These are phyloP conservation scores for Macadamia integrifolia DNA, from an alignment of 164 flowering plant species.

Conservation along the genomic window DNA sequence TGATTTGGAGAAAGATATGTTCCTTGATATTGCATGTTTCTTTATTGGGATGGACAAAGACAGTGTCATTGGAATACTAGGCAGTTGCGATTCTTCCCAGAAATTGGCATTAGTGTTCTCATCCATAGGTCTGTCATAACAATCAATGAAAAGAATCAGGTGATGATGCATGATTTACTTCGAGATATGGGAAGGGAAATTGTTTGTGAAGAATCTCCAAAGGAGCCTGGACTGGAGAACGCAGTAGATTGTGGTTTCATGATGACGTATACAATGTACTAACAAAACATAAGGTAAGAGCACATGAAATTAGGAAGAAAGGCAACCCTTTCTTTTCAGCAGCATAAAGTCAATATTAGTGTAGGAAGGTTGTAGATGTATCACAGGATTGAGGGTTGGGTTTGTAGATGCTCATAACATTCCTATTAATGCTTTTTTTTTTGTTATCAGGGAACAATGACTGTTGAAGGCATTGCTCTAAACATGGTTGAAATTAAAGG, in stretches of 20 bases:
- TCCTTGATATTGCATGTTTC: background rate
- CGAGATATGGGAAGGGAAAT: constrained; percentile 3
- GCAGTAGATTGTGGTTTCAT: constrained; percentile 9
- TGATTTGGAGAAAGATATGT: background rate
- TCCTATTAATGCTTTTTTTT: too few relatives aligned
- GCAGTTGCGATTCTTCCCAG: background rate
- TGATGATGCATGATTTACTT: constrained; percentile 3
- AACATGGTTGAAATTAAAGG: too few relatives aligned
- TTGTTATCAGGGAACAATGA: too few relatives aligned
- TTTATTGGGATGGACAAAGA: constrained; percentile 2
- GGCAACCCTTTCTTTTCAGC: too few relatives aligned
- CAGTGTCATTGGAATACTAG: background rate
- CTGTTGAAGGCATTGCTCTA: too few relatives aligned
- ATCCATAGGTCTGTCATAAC: background rate
- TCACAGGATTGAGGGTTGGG: too few relatives aligned
- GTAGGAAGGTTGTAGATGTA: too few relatives aligned
- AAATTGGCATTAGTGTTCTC: background rate
- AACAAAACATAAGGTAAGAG: constrained; percentile 4
- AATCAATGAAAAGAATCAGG: background rate
- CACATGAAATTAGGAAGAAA: too few relatives aligned
- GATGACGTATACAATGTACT: constrained; percentile 4
- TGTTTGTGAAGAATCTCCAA: background rate
- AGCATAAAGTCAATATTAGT: too few relatives aligned
- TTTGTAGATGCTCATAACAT: too few relatives aligned
- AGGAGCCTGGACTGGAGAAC: constrained; percentile 5